Conservation (phyloP, 345 rosid species). For the Cardiospermum halicacabum region DNA sequence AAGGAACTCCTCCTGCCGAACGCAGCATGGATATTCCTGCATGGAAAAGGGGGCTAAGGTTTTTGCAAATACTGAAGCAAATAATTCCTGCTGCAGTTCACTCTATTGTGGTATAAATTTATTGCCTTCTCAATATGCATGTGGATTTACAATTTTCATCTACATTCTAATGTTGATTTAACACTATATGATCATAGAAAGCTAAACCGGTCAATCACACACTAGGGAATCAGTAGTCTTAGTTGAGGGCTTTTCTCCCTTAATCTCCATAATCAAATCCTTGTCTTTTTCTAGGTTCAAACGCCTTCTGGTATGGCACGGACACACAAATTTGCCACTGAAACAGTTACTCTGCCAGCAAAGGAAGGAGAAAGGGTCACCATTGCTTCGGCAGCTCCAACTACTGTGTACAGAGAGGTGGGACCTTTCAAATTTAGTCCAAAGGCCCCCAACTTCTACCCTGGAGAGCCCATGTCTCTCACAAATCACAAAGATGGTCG, state of each 20-base stretch:
- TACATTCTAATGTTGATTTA: constrained; percentile 1
- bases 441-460: constrained; percentile 66
- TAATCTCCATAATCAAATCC: constrained; percentile 8
- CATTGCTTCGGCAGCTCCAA: constrained; percentile 80
- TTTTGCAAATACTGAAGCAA: constrained; percentile 67
- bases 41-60: constrained; percentile 86
- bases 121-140: constrained; percentile 5
- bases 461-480: constrained; percentile 89
- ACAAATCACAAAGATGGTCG: constrained; percentile 79
- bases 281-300: constrained; percentile 47
- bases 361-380: constrained; percentile 95
- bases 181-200: background rate
- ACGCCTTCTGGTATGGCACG: constrained; percentile 87
- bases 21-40: constrained; percentile 98
- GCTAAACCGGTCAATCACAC: background rate
- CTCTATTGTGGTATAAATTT: constrained; percentile 74
- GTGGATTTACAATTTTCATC: background rate
- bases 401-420: constrained; percentile 59
- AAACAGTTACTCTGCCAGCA: constrained; percentile 88
- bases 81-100: constrained; percentile 72
- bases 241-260: background rate
- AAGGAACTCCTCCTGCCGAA: constrained; percentile 99
- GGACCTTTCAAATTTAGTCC: constrained; percentile 84
- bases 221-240: background rate
- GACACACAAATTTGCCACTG: constrained; percentile 89